A percentile compares a stretch with the other conserved stretches of the same genome.
These are phyloP conservation scores for Mollisiaceae sp. DNA, from an alignment of 2,329 filamentous ascomycete genomes.

Conservation along the genomic window DNA sequence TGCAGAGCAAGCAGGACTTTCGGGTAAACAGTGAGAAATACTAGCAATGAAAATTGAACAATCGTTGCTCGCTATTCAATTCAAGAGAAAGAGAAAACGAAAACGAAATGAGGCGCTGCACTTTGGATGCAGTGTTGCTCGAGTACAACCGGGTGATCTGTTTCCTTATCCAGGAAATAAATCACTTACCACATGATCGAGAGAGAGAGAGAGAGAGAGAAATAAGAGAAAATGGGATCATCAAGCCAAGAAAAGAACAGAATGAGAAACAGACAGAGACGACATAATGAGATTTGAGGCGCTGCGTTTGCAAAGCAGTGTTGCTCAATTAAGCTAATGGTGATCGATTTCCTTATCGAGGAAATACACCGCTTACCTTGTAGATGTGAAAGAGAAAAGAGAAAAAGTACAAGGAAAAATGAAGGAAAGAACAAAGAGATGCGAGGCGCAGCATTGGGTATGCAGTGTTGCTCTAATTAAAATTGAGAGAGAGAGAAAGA, in stretches of 20 bases:
- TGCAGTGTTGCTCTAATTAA: background rate
- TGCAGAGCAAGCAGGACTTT: too few relatives aligned
- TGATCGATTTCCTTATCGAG: background rate
- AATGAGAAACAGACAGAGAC: background rate
- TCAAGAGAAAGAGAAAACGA: background rate
- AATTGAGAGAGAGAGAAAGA: background rate
- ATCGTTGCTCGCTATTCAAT: too few relatives aligned
- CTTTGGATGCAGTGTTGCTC: background rate
- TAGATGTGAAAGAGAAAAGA: background rate
- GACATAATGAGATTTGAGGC: constrained; percentile 3
- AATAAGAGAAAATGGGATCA: background rate
- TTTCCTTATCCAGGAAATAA: background rate
- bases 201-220: background rate
- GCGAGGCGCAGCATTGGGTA: background rate
- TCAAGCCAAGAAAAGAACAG: background rate
- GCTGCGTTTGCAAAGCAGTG: background rate
- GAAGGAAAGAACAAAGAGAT: background rate
- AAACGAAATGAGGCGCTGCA: constrained; percentile 3
- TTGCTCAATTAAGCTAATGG: background rate
- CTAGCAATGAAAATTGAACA: too few relatives aligned
- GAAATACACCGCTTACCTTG: background rate
- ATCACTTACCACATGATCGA: background rate
- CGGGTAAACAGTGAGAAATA: too few relatives aligned
- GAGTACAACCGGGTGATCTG: background rate
- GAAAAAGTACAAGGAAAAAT: background rate